Base-by-base conservation (phyloP, 1,284 basidiomycete species). In the Cryptococcus maquisensis region DNA sequence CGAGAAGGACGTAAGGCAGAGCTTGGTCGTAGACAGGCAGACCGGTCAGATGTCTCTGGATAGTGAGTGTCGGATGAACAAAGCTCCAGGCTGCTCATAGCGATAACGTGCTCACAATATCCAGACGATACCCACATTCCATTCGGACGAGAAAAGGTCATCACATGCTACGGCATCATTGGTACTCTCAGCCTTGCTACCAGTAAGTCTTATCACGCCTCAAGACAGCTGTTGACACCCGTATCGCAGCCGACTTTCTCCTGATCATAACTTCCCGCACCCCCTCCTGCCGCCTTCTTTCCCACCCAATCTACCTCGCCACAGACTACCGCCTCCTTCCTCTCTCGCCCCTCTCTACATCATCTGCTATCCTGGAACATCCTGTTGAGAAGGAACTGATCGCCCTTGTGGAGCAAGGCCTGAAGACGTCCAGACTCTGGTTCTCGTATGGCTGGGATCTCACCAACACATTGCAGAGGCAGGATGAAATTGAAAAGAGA, bases 401-500 rank as follows among this genome's bases (percentile, higher is more conserved):
- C 36, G 85, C 84, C 7, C 84, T 98, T 32, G 84, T 98, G 54
- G 86, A 88, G 65, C 86, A 87, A 28, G 94, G 97, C 71, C 80
- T 98, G 37, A 82, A 83, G 57, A 81, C 82, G 4, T 89, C 90
- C 48, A 79, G 83, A 59, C 90, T 98, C 71, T 83, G 93, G 74
- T 96, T 95, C 77, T 90, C 89, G 64, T 96, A 98, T 76, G 84
- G 82, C 4, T 95, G 86, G 81, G 93, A 98, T 74, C 73, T 98
- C 59, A 96, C 95, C 15, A 85, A 88, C 58, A 82, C 88, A 52
- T 76, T 98, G 62, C 94, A 98, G 80, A 81, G 83, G 47, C 94
- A 98, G 74, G 83, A 81, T 75, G 80, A 58, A 76, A 78, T 41
- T 74, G 55, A 85, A 79, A 70, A 80, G 83, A 24, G 79, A 86